phyloP scores from a whole-genome alignment of 1,284 basidiomycete species.

The Omphalotus olearius region DNA sequence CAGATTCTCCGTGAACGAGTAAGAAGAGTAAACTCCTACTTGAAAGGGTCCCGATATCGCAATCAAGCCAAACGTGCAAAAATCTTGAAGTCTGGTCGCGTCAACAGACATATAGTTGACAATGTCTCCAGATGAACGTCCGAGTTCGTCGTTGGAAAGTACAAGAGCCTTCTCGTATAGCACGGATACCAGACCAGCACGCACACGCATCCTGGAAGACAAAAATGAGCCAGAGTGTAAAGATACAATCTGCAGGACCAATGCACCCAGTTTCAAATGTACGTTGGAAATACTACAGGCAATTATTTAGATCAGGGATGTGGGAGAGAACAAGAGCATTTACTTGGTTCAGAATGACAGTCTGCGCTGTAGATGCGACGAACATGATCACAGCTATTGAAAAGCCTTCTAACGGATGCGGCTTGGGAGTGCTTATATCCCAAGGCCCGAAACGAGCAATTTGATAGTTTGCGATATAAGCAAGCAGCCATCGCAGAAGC shows the following conservation, averaged over 20 bases:
- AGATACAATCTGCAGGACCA: background rate
- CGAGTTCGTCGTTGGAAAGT: slow-evolving; percentile 81
- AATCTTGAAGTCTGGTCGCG: slow-evolving; percentile 82
- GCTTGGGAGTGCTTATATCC: slow-evolving; percentile 21
- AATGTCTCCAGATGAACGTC: slow-evolving; percentile 84
- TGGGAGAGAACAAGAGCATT: slow-evolving; percentile 12
- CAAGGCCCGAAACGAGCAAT: slow-evolving; percentile 32
- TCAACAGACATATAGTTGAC: slow-evolving; percentile 93
- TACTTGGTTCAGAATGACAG: slow-evolving; percentile 84
- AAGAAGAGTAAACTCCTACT: slow-evolving; percentile 26
- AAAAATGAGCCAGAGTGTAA: background rate
- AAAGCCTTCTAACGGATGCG: slow-evolving; percentile 60
- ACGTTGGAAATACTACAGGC: slow-evolving; percentile 71
- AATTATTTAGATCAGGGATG: background rate
- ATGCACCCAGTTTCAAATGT: slow-evolving; percentile 71
- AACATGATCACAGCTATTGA: slow-evolving; percentile 81
- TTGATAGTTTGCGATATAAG: slow-evolving; percentile 80
- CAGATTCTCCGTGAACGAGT: background rate
- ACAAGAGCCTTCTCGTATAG: slow-evolving; percentile 88
- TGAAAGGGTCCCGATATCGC: slow-evolving; percentile 69
- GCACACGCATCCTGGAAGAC: slow-evolving; percentile 69
- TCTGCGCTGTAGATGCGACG: slow-evolving; percentile 70
- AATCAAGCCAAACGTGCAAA: slow-evolving; percentile 78
- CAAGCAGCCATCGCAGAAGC: slow-evolving; percentile 75
- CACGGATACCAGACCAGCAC: slow-evolving; percentile 80